Percentiles rank a stretch among this genome's conserved stretches.
phyloP scores from a whole-genome alignment of 495 filamentous ascomycete species.

The Filosporella fistucella region DNA sequence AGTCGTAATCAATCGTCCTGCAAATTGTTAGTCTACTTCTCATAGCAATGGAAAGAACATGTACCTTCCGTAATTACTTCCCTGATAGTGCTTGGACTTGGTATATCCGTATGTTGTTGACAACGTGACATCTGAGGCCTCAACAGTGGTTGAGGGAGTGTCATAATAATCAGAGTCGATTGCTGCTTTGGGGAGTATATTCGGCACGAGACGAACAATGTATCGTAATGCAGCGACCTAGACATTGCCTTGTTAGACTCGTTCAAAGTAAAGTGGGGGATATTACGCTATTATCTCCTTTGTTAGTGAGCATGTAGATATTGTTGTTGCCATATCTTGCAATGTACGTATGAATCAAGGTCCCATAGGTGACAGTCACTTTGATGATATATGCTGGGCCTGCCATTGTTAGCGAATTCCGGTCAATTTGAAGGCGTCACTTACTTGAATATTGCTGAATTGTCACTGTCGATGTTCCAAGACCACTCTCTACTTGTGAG shows the following conservation, averaged over 20 bases:
- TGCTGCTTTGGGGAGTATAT: background rate
- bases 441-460: background rate
- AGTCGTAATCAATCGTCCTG: slow-evolving; percentile 1
- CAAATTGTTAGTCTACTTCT: no score
- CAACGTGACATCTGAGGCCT: background rate
- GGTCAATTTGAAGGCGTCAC: background rate
- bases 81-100: slow-evolving; percentile 2
- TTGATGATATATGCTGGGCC: slow-evolving; percentile 3
- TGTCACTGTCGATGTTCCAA: background rate
- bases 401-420: background rate
- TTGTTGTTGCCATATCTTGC: slow-evolving; percentile 1
- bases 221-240: slow-evolving; percentile 1
- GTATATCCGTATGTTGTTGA: background rate
- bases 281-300: background rate
- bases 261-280: no score
- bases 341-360: slow-evolving; percentile 1
- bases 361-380: background rate
- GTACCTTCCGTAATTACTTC: background rate
- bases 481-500: background rate
- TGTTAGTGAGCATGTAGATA: slow-evolving; percentile 2
- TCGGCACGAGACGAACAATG: background rate
- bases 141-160: background rate
- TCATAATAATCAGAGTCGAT: background rate
- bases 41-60: no score
- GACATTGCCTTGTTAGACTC: background rate